phyloP scores from a whole-genome alignment of 495 filamentous ascomycete species.

The Lophiostoma macrostomum region DNA sequence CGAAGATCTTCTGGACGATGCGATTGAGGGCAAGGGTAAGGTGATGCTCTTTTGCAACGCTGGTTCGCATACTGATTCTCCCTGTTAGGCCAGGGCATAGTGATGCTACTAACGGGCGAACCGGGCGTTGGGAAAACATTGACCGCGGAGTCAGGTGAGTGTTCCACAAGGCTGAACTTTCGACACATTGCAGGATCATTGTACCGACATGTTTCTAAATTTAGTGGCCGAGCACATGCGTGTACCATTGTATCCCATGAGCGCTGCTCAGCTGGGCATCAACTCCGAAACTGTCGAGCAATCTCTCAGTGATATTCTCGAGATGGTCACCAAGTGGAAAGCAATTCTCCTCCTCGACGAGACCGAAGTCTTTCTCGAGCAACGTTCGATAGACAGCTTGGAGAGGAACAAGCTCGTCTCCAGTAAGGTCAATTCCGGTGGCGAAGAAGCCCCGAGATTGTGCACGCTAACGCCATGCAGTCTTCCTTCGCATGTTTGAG shows the following conservation, averaged over 20 bases:
- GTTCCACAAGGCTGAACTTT: neutral
- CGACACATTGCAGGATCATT: conserved; percentile 3
- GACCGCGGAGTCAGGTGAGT: conserved; percentile 37
- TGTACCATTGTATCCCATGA: conserved; percentile 40
- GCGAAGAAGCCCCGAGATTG: neutral
- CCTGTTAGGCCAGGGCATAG: conserved; percentile 35
- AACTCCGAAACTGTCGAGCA: conserved; percentile 35
- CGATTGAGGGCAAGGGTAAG: conserved; percentile 51
- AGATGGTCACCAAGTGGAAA: conserved; percentile 42
- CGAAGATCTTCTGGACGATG: conserved; percentile 47
- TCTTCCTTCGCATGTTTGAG: conserved; percentile 52
- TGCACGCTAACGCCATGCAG: conserved; percentile 9
- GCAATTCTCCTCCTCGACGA: conserved; percentile 59
- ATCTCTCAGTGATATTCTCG: conserved; percentile 36
- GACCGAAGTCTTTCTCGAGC: conserved; percentile 64
- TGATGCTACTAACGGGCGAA: conserved; percentile 39
- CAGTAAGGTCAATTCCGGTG: conserved; percentile 15
- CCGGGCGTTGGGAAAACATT: conserved; percentile 43
- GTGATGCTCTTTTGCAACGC: neutral
- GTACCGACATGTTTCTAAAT: conserved; percentile 12
- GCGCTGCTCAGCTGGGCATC: conserved; percentile 38
- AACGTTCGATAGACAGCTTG: conserved; percentile 36
- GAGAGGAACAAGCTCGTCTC: conserved; percentile 42
- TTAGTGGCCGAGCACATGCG: conserved; percentile 40
- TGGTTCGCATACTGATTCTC: neutral